Percentiles rank a stretch among this genome's conserved stretches.
These are phyloP conservation scores for Suillus weaverae DNA, from an alignment of 768 basidiomycete genomes.

Conservation along the genomic window DNA sequence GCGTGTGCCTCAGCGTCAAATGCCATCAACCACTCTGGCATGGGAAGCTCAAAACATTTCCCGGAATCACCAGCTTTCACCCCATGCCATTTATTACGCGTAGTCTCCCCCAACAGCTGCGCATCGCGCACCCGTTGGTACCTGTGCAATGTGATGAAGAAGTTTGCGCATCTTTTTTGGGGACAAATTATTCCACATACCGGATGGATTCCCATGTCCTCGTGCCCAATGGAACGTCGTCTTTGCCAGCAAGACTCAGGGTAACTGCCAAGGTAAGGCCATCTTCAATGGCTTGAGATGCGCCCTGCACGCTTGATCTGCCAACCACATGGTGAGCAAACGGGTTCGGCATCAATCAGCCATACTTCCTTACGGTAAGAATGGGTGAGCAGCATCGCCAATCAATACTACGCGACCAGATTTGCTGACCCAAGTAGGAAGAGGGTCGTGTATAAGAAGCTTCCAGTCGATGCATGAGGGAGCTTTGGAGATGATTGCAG, in stretches of 20 bases:
- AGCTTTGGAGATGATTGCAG: conserved; percentile 23
- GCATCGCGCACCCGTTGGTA: conserved; percentile 25
- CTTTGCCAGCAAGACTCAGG: conserved; percentile 17
- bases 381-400: conserved; percentile 33
- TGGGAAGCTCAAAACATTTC: conserved; percentile 17
- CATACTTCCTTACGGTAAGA: conserved; percentile 25
- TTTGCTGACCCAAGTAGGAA: conserved; percentile 37
- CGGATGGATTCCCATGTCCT: conserved; percentile 18
- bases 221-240: conserved; percentile 5
- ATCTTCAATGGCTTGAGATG: conserved; percentile 44
- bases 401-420: conserved; percentile 23
- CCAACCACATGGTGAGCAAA: neutral
- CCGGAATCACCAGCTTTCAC: conserved; percentile 17
- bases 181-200: conserved; percentile 4
- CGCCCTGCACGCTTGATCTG: conserved; percentile 32
- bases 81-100: conserved; percentile 25
- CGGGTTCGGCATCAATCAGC: neutral
- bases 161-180: neutral
- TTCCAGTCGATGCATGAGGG: conserved; percentile 39
- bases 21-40: conserved; percentile 29
- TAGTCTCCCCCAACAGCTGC: conserved; percentile 26
- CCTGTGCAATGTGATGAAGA: conserved; percentile 6
- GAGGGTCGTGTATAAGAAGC: conserved; percentile 37
- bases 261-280: conserved; percentile 35
- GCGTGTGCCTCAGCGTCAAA: conserved; percentile 31